Conservation (phyloP, 2,329 filamentous ascomycete genomes). For the Cladophialophora exuberans region DNA sequence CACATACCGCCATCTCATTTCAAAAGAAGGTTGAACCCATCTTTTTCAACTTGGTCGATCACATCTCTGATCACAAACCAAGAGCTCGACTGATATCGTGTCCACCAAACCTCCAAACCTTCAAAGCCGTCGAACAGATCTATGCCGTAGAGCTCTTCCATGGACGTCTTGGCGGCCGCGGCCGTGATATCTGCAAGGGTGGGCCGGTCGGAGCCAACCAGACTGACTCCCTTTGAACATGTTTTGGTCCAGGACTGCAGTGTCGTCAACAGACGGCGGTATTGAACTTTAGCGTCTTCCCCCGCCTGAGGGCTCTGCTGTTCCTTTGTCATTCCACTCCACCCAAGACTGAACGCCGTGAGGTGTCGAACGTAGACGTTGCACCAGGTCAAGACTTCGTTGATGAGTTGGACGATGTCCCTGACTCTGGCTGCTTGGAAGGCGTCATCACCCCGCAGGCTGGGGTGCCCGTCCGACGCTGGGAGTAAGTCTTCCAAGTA, state of each 20-base stretch:
- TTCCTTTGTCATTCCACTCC: constrained; percentile 3
- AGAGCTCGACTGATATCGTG: constrained; percentile 1
- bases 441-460: constrained; percentile 1
- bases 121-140: constrained; percentile 3
- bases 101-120: neutral
- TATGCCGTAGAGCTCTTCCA: constrained; percentile 3
- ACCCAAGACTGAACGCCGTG: neutral
- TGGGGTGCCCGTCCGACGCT: constrained; percentile 1
- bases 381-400: constrained; percentile 4
- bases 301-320: constrained; percentile 1
- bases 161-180: constrained; percentile 1
- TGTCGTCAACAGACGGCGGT: constrained; percentile 2
- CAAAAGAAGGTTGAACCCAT: constrained; percentile 2
- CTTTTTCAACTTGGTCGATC: neutral
- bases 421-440: constrained; percentile 4
- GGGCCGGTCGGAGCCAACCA: neutral
- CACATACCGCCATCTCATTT: neutral
- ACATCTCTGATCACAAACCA: neutral
- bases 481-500: constrained; percentile 4
- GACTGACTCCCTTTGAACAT: constrained; percentile 3
- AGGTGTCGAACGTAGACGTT: constrained; percentile 1
- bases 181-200: constrained; percentile 4
- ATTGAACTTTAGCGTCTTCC: constrained; percentile 1
- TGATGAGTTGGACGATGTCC: constrained; percentile 1
- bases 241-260: constrained; percentile 1